Conservation (phyloP, 2,329 filamentous ascomycete genomes). For the Paradendryphiella salina region DNA sequence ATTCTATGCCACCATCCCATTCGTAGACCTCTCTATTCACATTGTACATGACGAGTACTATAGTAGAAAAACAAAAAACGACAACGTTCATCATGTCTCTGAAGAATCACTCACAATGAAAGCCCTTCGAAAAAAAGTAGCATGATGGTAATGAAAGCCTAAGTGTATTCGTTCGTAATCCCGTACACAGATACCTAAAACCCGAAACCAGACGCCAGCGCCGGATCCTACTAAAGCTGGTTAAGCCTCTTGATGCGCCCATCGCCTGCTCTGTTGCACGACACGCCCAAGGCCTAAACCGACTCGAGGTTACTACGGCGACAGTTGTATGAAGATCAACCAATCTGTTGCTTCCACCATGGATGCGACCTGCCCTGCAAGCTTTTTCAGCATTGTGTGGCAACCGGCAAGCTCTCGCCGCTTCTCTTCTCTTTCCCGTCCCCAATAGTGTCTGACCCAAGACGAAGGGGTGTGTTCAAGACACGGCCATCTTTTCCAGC, state of each 20-base stretch:
- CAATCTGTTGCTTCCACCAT: conserved; percentile 2
- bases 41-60: too few species aligned
- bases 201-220: conserved; percentile 13
- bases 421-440: not conserved
- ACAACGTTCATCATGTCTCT: too few species aligned
- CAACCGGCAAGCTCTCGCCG: conserved; percentile 13
- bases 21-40: too few species aligned
- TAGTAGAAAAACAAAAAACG: too few species aligned
- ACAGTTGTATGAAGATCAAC: not conserved
- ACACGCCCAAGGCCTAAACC: not conserved
- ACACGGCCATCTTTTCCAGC: conserved; percentile 23
- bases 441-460: not conserved
- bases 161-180: conserved; percentile 3
- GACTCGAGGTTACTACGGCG: not conserved
- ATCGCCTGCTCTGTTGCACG: not conserved
- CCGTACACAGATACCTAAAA: conserved; percentile 5
- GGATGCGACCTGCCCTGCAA: conserved; percentile 26
- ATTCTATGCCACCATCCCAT: too few species aligned
- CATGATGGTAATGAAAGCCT: conserved; percentile 2
- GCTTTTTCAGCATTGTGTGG: conserved; percentile 44
- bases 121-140: not conserved
- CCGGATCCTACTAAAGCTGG: conserved; percentile 7
- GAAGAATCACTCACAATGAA: not conserved
- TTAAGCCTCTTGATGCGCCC: not conserved
- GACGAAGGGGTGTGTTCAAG: conserved; percentile 16